Evolutionary conservation across 2,329 filamentous ascomycete genomes (phyloP).

Genomic region (Pseudogymnoascus sp.): DNA sequence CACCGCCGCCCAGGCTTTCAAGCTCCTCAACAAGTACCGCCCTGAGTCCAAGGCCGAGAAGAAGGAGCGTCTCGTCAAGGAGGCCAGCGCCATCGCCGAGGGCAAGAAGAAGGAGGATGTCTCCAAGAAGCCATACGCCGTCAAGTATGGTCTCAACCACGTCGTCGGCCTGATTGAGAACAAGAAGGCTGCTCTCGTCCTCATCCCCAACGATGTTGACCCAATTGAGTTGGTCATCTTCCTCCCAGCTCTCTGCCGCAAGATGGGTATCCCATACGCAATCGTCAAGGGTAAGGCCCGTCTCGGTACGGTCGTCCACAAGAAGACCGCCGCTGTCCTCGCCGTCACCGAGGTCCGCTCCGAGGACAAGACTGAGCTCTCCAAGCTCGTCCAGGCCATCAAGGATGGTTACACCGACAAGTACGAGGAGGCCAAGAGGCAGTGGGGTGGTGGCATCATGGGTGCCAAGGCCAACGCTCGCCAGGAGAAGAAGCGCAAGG

Average conservation of each 20-base stretch:
- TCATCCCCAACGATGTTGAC: constrained; percentile 99
- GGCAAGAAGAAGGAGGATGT: constrained; percentile 99
- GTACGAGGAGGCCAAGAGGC: constrained; percentile 81
- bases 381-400: constrained; percentile 91
- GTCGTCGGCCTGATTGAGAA: constrained; percentile 96
- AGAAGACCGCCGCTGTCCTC: constrained; percentile 98
- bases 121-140: constrained; percentile 98
- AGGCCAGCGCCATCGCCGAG: constrained; percentile 94
- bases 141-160: constrained; percentile 99
- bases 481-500: constrained; percentile 66
- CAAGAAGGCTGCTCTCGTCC: constrained; percentile 98
- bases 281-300: constrained; percentile 99
- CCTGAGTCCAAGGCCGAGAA: constrained; percentile 99
- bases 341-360: constrained; percentile 93
- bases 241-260: constrained; percentile 97
- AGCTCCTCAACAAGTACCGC: constrained; percentile 99
- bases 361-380: constrained; percentile 97
- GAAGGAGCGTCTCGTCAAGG: constrained; percentile 98
- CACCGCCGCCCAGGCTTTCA: constrained; percentile 93
- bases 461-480: constrained; percentile 79
- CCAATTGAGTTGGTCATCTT: constrained; percentile 99
- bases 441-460: constrained; percentile 99
- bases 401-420: constrained; percentile 98
- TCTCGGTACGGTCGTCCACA: constrained; percentile 98
- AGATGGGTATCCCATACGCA: constrained; percentile 99